A percentile compares a stretch with the other conserved stretches of the same genome.
These are phyloP conservation scores for Aureobasidium sp. DNA, from an alignment of 2,329 filamentous ascomycete genomes.

Conservation along the genomic window DNA sequence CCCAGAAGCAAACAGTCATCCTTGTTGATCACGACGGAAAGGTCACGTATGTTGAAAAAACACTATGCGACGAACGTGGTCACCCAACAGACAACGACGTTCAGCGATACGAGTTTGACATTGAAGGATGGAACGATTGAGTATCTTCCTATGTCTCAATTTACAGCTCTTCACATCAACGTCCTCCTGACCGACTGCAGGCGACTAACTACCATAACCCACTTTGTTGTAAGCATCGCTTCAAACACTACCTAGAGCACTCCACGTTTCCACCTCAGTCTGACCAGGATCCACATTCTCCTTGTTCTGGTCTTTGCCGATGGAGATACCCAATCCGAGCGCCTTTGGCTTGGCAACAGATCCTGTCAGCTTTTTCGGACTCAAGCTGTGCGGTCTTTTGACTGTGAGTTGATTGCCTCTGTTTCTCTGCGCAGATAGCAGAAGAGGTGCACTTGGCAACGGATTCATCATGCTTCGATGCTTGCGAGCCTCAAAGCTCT, in stretches of 20 bases:
- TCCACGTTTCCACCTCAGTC: background rate
- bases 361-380: background rate
- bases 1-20: constrained; percentile 56
- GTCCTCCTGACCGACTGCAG: background rate
- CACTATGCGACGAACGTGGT: constrained; percentile 48
- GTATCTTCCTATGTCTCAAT: no score
- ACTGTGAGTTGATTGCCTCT: background rate
- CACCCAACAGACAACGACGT: constrained; percentile 37
- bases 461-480: background rate
- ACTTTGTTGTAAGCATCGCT: background rate
- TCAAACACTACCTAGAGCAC: background rate
- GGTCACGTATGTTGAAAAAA: constrained; percentile 55
- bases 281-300: constrained; percentile 13
- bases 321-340: background rate
- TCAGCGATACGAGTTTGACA: constrained; percentile 44
- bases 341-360: background rate
- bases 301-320: background rate
- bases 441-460: background rate
- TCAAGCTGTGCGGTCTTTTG: background rate
- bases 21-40: constrained; percentile 48
- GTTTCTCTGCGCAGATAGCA: background rate
- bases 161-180: background rate
- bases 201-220: background rate
- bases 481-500: background rate
- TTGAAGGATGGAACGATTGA: constrained; percentile 33